Base-by-base conservation (phyloP, 768 basidiomycete species). In the Tubosaeta brunneosetosa region DNA sequence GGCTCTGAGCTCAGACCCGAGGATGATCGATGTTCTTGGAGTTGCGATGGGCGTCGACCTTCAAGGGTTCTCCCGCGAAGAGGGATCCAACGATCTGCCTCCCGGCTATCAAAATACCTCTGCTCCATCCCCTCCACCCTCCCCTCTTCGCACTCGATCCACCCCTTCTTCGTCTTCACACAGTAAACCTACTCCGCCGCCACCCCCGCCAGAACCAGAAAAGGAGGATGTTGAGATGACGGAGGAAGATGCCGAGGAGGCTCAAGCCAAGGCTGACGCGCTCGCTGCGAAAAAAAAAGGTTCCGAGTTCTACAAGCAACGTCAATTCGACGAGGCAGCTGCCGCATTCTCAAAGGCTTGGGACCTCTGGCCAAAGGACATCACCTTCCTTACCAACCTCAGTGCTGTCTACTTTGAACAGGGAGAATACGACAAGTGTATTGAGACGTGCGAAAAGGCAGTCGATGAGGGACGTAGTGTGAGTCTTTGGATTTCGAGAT, bases 381-480 rank as follows among this genome's bases (percentile, higher is more conserved):
- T 97, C 55, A 89, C 92, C 11, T 97, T 85, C 80, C 75, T 98
- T 52, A 93, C 93, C 45, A 99, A 99, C 70, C 71, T 94, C 41
- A 45, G 65, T 87, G 97, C 97, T 51, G 93, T 84, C 8, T 89
- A 94, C 72, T 94, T 93, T 62, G 97, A 99, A 73, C 80, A 95
- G 68, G 91, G 86, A 10, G 85, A 98, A 33, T 97, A 86, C 62
- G 88, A 92, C 72, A 86, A 90, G 67, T 82, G 84, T 51, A 94
- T 99, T 62, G 88, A 94, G 68, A 83, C 84, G 0, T 94, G 92
- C 68, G 86, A 97, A 64, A 94, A 92, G 72, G 95, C 97, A n/a
- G 88, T 92, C 41, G 97, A 98, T 12, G 91, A 97, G 66, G 97
- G 93, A 31, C 86, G 94, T 55, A 78, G 75, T 54, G 87, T 89